Percentiles rank a stretch among this genome's conserved stretches.
These are phyloP conservation scores for Discostella pseudostelligera DNA, from an alignment of 108 stramenopile genomes.

Conservation along the genomic window DNA sequence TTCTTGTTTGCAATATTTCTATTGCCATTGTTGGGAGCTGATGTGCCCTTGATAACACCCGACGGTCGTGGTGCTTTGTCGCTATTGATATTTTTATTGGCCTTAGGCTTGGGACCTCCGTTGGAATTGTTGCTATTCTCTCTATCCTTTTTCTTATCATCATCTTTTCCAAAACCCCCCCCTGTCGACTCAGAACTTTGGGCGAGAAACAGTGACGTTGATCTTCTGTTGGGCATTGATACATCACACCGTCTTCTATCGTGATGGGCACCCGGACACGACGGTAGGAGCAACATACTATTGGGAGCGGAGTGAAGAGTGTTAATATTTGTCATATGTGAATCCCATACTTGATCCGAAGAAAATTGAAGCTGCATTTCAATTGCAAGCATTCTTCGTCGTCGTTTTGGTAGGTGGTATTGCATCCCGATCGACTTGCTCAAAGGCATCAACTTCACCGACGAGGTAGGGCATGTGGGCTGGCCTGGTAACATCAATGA, in stretches of 20 bases:
- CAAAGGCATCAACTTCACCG: no score
- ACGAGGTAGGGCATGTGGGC: background rate
- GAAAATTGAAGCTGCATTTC: slow-evolving; percentile 5
- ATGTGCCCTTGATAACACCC: slow-evolving; percentile 9
- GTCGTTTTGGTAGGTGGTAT: background rate
- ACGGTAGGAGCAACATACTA: background rate
- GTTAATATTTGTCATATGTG: background rate
- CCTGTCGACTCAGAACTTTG: slow-evolving; percentile 6
- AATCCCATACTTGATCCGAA: background rate
- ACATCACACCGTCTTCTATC: background rate
- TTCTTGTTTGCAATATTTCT: background rate
- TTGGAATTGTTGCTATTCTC: background rate
- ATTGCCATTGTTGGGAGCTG: slow-evolving; percentile 1
- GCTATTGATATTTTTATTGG: slow-evolving; percentile 2
- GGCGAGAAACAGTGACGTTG: background rate
- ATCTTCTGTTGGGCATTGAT: background rate
- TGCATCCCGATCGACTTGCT: background rate
- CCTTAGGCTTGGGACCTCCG: slow-evolving; percentile 5
- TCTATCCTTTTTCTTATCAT: slow-evolving; percentile 6
- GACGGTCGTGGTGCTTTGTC: slow-evolving; percentile 2
- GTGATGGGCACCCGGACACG: background rate
- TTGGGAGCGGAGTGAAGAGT: background rate
- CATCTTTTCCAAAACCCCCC: slow-evolving; percentile 1
- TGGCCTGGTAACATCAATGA: slow-evolving; percentile 1
- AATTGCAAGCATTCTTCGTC: background rate